phyloP scores from a whole-genome alignment of 1,139 yeast species.

The Pichia cactophila region DNA sequence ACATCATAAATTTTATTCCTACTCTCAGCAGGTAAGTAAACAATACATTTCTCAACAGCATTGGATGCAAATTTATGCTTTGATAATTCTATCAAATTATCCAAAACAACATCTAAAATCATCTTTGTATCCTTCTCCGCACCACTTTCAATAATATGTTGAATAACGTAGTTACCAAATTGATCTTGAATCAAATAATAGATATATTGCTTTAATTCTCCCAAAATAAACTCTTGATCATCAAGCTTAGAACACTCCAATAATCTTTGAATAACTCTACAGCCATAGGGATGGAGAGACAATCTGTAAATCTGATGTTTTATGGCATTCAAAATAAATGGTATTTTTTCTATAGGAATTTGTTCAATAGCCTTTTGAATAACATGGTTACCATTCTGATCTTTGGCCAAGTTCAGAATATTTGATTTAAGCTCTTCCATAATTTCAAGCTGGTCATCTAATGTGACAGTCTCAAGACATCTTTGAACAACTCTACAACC shows the following conservation, averaged over 20 bases:
- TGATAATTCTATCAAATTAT: constrained; percentile 70
- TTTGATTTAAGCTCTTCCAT: constrained; percentile 66
- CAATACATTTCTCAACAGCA: constrained; percentile 90
- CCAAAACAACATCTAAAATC: constrained; percentile 34
- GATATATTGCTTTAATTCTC: constrained; percentile 66
- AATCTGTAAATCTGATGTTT: constrained; percentile 77
- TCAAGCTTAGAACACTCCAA: constrained; percentile 59
- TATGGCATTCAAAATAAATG: constrained; percentile 67
- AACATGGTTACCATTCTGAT: constrained; percentile 97
- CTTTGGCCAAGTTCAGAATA: constrained; percentile 77
- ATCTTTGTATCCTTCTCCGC: constrained; percentile 35
- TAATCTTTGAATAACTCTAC: constrained; percentile 90
- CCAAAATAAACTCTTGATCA: constrained; percentile 59
- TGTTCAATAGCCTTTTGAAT: constrained; percentile 90
- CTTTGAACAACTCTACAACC: constrained; percentile 97
- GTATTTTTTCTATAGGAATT: constrained; percentile 64
- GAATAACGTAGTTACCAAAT: constrained; percentile 96
- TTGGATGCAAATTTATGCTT: constrained; percentile 97
- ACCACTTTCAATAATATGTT: constrained; percentile 85
- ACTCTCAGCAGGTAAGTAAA: constrained; percentile 60
- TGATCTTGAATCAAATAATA: constrained; percentile 86
- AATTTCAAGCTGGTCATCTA: constrained; percentile 63
- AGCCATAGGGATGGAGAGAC: constrained; percentile 95
- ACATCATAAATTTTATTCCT: constrained; percentile 54
- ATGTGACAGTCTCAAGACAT: constrained; percentile 70